Evolutionary conservation across 2,329 filamentous ascomycete genomes (phyloP), one percentile per base, ranked within the genome.

Genomic region (Drechslerella dactyloides): DNA sequence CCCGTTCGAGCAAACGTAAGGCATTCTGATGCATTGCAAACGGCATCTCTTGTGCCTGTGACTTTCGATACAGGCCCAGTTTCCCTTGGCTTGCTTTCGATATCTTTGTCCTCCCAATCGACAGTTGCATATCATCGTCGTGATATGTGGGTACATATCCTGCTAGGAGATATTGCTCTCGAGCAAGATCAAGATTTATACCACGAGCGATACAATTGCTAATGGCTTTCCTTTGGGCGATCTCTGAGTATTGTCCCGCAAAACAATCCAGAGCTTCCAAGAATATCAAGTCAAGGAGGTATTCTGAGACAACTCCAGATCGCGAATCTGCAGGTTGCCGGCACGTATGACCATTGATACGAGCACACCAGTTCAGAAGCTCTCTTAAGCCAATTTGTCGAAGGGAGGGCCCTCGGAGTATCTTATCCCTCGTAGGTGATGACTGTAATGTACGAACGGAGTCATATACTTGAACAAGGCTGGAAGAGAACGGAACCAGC

Each of bases 191-290:
- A 66, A 97, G 87, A 64, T 93, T 90, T 81, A 99, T 89, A 76
- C 92, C 89, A 80, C 96, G 87, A 0, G 93, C 93, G 72, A 97
- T 91, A 50, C 85, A 85, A 53, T 84, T 82, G 48, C 89, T 85
- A 33, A 96, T 81, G 82, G 80, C 52, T 82, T 81, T 55, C 87
- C 86, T 30, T 87, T 81, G 11, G 85, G 82, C 30, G 84, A 83
- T 64, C 89, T 89, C 8, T 89, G 88, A 51, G 94, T 82, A 77
- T 89, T 91, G 60, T 90, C 90, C 68, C 46, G 91, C 88, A 79
- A 99, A 97, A 78, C 93, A 96, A 79, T 99, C 94, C 58, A 94
- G 84, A 0, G 92, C 90, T 78, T 99, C 94, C 81, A 96, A 86
- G 77, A 97, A 97, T 80, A 97, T 96, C 76, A 89, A 87, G 77